Base-by-base conservation (phyloP, 768 basidiomycete species). In the Hypholoma sublateritium region DNA sequence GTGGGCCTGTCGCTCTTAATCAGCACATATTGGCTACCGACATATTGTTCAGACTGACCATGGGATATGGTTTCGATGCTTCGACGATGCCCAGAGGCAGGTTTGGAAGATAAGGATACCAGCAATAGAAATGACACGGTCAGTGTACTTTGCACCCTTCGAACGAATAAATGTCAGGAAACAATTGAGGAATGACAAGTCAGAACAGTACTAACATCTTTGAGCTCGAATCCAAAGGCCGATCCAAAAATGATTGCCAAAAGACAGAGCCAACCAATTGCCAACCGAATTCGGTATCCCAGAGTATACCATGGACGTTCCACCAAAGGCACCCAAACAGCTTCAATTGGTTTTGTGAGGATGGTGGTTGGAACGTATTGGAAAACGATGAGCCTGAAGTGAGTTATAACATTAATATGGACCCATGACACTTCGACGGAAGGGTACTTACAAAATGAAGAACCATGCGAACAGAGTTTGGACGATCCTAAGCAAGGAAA, bases 381-480 rank as follows among this genome's bases (percentile, higher is more conserved):
- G 77, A 91, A 92, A 2, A 87, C 87, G 59, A 92, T 91, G 60
- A 90, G 77, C 14, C 85, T 87, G 41, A 25, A 35, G 50, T 58
- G 32, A 50, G 46, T 24, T 56, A 32, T 8, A 51, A 45, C 32
- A 25, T 13, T 12, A 32, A 17, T 12, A 11, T n/a, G 13, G 25
- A 32, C 9, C 47, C 28, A 17, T 12, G 47, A 32, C n/a, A 34
- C 28, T 21, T 49, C 28, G 3, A 32, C 6, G 28, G 13, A 42
- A 42, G 11, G 21, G n/a, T n/a, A 42, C 85, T 62, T 64, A 87
- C 87, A 82, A 59, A 59, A 92, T 75, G 75, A 92, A 91, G 55
- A 83, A 82, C 91, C 92, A 93, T 1, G 91, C 89, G 63, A 87
- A 87, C 42, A 92, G 43, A 0, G 89, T 87, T 69, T 91, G 89